Evolutionary conservation across 140 eudicot genomes (phyloP), one percentile per base, ranked within the genome.

Genomic region (Stevia rebaudiana): DNA sequence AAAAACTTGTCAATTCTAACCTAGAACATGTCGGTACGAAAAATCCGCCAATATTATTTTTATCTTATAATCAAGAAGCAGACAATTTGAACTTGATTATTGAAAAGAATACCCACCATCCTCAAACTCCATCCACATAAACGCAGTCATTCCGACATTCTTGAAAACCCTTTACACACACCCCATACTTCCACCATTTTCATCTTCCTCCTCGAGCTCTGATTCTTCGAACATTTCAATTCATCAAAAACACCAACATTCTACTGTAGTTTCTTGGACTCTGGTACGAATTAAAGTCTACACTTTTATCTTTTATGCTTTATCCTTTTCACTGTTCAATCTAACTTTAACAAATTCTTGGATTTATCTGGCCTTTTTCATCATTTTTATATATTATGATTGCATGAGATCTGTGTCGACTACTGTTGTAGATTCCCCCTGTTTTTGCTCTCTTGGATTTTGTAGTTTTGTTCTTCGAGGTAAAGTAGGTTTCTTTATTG

Each of bases 381-480:
- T 49, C 15, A 21, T 18, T 19, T 21, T 58, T 46, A 12, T 19
- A 19, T 15, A 48, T 18, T 40, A 65, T 73, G 73, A 65, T 65
- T 73, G 4, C 65, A 44, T 4, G 57, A 61, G 57, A 67, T 74
- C 74, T 58, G 17, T 35, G 35, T 52, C 9, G 36, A 53, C 52
- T 43, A 52, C 71, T 33, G 78, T 74, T 67, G 16, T 67, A 74
- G 65, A 67, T 25, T 59, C 53, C 65, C 50, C 78, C 73, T 57
- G 74, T 74, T 67, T 74, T 74, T 60, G 35, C 79, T 74, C 79
- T 67, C 74, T 74, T 74, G 79, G 78, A 66, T 58, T 74, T 44
- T 66, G 78, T 63, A 48, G 11, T 64, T 63, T 16, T 43, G 54
- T 16, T 74, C 30, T 50, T 74, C 40, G 50, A 49, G 69, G 69